Evolutionary conservation across 2,329 filamentous ascomycete genomes (phyloP), one percentile per base, ranked within the genome.

Genomic region (Colletotrichum karsti): DNA sequence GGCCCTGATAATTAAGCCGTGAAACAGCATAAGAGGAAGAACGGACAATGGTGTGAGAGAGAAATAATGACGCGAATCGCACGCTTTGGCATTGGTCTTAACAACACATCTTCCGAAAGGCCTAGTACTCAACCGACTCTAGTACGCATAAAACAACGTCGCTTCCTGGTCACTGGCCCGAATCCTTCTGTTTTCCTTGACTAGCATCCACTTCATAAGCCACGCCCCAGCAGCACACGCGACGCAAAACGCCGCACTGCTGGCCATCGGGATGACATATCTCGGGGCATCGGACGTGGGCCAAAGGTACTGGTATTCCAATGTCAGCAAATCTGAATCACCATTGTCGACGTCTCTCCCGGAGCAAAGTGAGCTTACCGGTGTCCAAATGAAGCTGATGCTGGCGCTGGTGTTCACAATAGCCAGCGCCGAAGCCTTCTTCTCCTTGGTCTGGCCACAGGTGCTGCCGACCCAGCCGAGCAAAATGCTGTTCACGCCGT

Each of bases 371-470:
- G 9, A 12, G 18, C 67, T 53, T 37, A 69, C 63, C 30, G 67
- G 69, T 7, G 71, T 73, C 57, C 67, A 72, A 3, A 73, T 72
- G 13, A 69, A 66, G 30, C 69, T 66, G 7, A 73, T 35, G 1
- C 69, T 71, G 12, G 70, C 71, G 44, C 67, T 68, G 7, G 68
- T 63, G 61, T 73, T 73, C 2, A 69, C 71, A 9, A 82, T 78
- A 4, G 77, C 77, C 2, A 81, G 65, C 3, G 77, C 74, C 8
- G 73, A 74, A 1, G 80, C 78, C 63, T 79, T 81, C 72, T 81
- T 80, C 68, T 82, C 80, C 26, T 77, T 79, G 0, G 78, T 81
- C 63, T 81, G 79, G 2, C 78, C 79, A 33, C 77, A 79, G 1
- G 76, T 79, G 10, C 71, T 73, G 0, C 72, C 72, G 4, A 77